phyloP scores from a whole-genome alignment of 495 filamentous ascomycete species.

The Annulohypoxylon moriforme region DNA sequence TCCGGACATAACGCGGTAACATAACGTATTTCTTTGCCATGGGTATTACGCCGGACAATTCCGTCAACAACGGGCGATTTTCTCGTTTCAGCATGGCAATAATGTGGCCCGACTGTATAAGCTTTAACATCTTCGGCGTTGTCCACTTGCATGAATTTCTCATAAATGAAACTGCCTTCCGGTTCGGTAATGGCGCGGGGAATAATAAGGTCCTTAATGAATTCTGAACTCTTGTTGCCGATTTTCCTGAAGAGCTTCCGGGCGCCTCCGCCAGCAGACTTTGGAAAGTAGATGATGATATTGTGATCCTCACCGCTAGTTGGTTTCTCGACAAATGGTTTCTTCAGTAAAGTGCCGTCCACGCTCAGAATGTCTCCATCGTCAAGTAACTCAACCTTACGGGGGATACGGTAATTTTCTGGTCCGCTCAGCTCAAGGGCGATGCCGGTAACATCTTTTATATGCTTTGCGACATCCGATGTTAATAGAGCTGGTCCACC shows the following conservation, averaged over 20 bases:
- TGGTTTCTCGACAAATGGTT: conserved; percentile 98
- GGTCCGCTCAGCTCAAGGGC: conserved; percentile 79
- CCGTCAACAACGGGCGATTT: conserved; percentile 98
- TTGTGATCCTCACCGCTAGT: conserved; percentile 99
- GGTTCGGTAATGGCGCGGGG: conserved; percentile 84
- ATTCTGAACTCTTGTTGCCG: conserved; percentile 97
- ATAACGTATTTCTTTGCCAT: conserved; percentile 97
- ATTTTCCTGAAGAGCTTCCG: conserved; percentile 95
- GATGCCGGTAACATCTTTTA: conserved; percentile 83
- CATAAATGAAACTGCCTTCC: conserved; percentile 89
- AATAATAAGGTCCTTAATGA: conserved; percentile 76
- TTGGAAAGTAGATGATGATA: conserved; percentile 96
- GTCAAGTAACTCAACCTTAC: conserved; percentile 83
- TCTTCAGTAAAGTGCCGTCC: conserved; percentile 82
- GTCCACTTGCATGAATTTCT: conserved; percentile 94
- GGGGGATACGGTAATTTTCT: conserved; percentile 69
- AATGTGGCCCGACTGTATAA: conserved; percentile 94
- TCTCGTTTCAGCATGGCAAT: conserved; percentile 95
- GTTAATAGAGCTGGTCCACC: conserved; percentile 85
- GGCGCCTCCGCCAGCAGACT: conserved; percentile 84
- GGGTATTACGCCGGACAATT: conserved; percentile 91
- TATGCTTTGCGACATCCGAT: conserved; percentile 77
- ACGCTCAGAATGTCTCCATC: conserved; percentile 88
- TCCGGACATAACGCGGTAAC: conserved; percentile 85
- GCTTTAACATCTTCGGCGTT: conserved; percentile 99